Evolutionary conservation across 345 rosid species (phyloP), one percentile per base, ranked within the genome.

Genomic region (Cardamine chenopodiifolia): DNA sequence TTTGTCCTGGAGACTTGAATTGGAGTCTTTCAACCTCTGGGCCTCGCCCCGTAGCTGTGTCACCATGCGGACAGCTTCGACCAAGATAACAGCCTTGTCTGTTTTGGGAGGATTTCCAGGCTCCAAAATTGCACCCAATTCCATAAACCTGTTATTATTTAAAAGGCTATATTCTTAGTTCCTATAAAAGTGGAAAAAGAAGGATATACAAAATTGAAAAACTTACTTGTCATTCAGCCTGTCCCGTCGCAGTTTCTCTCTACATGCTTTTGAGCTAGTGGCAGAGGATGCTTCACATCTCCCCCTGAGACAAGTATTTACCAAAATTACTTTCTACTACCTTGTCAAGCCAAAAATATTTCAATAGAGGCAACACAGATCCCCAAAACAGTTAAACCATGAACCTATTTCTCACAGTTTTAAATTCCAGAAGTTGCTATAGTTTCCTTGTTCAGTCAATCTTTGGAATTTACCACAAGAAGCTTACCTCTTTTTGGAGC

Each of bases 221-320:
- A 39, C 66, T 56, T 85, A 95, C 99, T 90, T 95, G 88, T 95
- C 99, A 73, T 92, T 95, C 56, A 95, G 89, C 80, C 83, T 86
- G 81, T 92, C 97, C 63, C 99, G 85, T 14, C 99, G 97, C 89
- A 85, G 64, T 87, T 95, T 95, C 88, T 95, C 99, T 85, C 99
- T 85, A 74, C 99, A 92, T 39, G 99, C 99, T 74, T 95, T 95
- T 32, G 99, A 95, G 90, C 94, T 87, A 57, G 94, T 77, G 34
- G 79, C 78, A 70, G 85, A 79, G 65, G 87, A 86, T 17, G 91
- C 55, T 71, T 86, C 85, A 66, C 87, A 63, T 81, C 90, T 78
- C 61, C 61, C 77, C 86, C 89, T 87, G 81, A 81, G 71, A 73
- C 64, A 68, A 61, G 32, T 15, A 10, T 59, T 34, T 25, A 71